phyloP scores from a whole-genome alignment of 306 rosid species.

The Acacia acuminata region DNA sequence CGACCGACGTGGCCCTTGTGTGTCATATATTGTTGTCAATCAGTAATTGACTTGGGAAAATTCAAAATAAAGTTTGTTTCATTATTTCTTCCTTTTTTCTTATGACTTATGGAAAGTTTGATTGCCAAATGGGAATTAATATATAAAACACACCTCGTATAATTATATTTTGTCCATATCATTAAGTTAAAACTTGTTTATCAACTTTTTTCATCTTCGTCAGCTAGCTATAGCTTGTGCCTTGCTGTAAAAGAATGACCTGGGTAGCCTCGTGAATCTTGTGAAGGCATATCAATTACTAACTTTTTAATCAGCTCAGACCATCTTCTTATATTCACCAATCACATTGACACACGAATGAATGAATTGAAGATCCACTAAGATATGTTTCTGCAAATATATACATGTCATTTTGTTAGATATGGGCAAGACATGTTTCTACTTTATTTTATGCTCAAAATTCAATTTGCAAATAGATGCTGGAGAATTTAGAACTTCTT shows the following conservation, averaged over 20 bases:
- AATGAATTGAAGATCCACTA: not conserved
- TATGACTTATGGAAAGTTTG: not conserved
- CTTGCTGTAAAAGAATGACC: not conserved
- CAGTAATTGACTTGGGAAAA: conserved; percentile 20
- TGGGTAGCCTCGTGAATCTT: not conserved
- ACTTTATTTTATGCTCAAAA: not conserved
- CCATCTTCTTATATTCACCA: not conserved
- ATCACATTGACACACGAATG: not conserved
- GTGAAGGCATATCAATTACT: not conserved
- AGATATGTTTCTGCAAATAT: not conserved
- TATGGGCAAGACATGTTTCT: not conserved
- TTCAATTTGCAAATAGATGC: not conserved
- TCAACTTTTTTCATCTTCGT: not conserved
- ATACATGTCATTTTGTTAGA: not conserved
- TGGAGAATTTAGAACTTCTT: not conserved
- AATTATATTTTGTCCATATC: not conserved
- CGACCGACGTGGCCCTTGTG: conserved; percentile 31
- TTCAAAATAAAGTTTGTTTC: not conserved
- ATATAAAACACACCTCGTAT: not conserved
- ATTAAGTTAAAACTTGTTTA: not conserved
- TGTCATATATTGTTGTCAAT: conserved; percentile 16
- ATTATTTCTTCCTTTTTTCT: not conserved
- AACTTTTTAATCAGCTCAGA: not conserved
- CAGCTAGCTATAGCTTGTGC: not conserved
- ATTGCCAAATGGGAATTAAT: not conserved